phyloP scores from a whole-genome alignment of 257 asterid genomes.

The Fraxinus anomala region DNA sequence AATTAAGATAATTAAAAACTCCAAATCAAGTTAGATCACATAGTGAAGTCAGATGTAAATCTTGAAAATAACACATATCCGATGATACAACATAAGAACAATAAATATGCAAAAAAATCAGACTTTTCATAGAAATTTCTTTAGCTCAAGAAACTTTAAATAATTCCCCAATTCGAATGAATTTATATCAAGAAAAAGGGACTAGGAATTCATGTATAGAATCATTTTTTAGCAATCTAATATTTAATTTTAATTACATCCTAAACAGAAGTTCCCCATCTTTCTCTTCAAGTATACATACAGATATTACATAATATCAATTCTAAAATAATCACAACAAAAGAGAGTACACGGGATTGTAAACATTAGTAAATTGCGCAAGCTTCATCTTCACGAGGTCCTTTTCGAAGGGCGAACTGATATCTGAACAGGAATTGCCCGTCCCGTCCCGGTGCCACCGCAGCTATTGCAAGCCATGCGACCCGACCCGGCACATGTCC shows the following conservation, averaged over 20 bases:
- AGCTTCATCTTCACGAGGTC: conserved; percentile 33
- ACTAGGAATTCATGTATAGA: not conserved
- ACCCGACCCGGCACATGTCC: conserved; percentile 92
- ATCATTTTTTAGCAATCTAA: not conserved
- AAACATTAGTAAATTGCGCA: not conserved
- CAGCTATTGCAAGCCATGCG: conserved; percentile 86
- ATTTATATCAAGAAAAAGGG: not conserved
- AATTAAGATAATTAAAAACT: not conserved
- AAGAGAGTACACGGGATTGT: not conserved
- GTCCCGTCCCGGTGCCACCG: conserved; percentile 92
- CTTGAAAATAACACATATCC: not conserved
- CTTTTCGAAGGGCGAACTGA: conserved; percentile 58
- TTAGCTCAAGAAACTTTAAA: not conserved
- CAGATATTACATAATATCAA: not conserved
- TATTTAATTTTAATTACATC: not conserved
- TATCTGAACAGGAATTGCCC: conserved; percentile 82
- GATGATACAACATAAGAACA: not conserved
- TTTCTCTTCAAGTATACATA: not conserved
- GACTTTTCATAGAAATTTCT: not conserved
- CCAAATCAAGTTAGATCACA: not conserved
- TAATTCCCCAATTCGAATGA: not conserved
- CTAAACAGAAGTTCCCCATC: not conserved
- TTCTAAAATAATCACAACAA: not conserved
- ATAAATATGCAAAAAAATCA: not conserved
- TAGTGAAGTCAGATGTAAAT: not conserved